Evolutionary conservation across 768 basidiomycete genomes (phyloP).

Genomic region (Tylopilus felleus): DNA sequence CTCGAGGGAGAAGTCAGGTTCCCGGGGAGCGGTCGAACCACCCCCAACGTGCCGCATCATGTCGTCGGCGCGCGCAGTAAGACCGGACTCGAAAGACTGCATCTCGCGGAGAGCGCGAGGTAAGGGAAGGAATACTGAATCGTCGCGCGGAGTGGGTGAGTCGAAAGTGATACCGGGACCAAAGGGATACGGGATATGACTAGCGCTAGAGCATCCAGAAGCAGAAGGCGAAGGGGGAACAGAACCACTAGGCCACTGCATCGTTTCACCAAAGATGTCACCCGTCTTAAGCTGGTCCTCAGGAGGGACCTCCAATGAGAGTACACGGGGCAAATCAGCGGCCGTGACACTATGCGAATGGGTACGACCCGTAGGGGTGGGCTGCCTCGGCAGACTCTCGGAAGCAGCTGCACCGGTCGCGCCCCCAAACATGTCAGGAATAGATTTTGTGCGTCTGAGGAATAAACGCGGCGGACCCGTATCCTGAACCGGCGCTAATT

Average conservation of each 20-base stretch:
- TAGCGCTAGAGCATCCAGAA: slow-evolving; percentile 19
- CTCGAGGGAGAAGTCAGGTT: not conserved
- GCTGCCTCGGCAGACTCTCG: slow-evolving; percentile 30
- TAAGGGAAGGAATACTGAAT: slow-evolving; percentile 40
- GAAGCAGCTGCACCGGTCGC: slow-evolving; percentile 27
- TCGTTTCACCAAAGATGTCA: slow-evolving; percentile 64
- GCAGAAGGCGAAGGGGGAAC: slow-evolving; percentile 36
- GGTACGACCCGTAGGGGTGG: slow-evolving; percentile 46
- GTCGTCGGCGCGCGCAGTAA: slow-evolving; percentile 64
- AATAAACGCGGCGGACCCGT: slow-evolving; percentile 42
- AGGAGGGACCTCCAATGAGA: slow-evolving; percentile 23
- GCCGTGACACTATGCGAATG: slow-evolving; percentile 81
- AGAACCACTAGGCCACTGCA: slow-evolving; percentile 51
- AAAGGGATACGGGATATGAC: slow-evolving; percentile 53
- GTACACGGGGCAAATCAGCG: slow-evolving; percentile 53
- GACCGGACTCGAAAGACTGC: slow-evolving; percentile 83
- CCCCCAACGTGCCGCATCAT: slow-evolving; percentile 20
- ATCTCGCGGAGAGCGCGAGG: slow-evolving; percentile 70
- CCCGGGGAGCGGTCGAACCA: slow-evolving; percentile 8
- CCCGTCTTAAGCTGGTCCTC: slow-evolving; percentile 29
- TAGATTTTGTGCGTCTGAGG: slow-evolving; percentile 71
- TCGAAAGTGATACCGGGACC: slow-evolving; percentile 62
- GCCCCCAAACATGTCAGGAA: slow-evolving; percentile 48
- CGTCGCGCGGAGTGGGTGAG: slow-evolving; percentile 47
- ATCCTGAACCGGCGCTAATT: slow-evolving; percentile 31